Evolutionary conservation across 441 rosid species (phyloP).

Genomic region (Gossypium davidsonii): DNA sequence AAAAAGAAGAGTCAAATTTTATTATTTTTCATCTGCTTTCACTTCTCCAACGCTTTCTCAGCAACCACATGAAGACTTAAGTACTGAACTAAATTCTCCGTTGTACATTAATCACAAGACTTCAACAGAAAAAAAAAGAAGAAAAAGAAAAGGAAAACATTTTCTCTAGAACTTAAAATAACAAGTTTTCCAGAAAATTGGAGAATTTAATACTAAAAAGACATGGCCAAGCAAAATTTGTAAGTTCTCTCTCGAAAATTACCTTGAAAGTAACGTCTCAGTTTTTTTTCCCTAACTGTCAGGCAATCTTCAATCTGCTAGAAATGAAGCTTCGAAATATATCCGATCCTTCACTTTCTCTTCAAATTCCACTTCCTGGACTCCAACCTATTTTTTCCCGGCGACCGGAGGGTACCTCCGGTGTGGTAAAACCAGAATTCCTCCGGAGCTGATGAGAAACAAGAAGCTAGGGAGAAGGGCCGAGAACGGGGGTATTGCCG

Average conservation of each 20-base stretch:
- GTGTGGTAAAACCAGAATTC: conserved; percentile 9
- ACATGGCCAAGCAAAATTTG: background rate
- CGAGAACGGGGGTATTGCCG: conserved; percentile 26
- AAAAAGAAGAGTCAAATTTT: background rate
- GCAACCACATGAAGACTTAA: background rate
- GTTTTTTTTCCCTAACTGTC: conserved; percentile 21
- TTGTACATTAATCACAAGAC: background rate
- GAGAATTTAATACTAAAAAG: conserved; percentile 1
- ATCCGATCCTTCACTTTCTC: conserved; percentile 11
- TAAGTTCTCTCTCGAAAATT: background rate
- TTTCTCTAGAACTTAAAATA: background rate
- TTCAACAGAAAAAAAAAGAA: background rate
- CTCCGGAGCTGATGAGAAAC: conserved; percentile 5
- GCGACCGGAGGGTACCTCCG: conserved; percentile 18
- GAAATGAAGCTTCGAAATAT: conserved; percentile 4
- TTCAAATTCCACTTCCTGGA: conserved; percentile 15
- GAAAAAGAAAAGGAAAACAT: background rate
- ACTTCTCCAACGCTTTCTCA: background rate
- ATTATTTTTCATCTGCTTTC: background rate
- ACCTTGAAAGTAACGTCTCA: conserved; percentile 18
- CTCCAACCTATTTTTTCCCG: background rate
- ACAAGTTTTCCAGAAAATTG: conserved; percentile 3
- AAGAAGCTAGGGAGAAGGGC: background rate
- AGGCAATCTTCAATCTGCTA: conserved; percentile 19
- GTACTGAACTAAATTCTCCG: background rate